phyloP scores from a whole-genome alignment of 192 early-diverging fungal species.

The Rhizophagus prolifer region DNA sequence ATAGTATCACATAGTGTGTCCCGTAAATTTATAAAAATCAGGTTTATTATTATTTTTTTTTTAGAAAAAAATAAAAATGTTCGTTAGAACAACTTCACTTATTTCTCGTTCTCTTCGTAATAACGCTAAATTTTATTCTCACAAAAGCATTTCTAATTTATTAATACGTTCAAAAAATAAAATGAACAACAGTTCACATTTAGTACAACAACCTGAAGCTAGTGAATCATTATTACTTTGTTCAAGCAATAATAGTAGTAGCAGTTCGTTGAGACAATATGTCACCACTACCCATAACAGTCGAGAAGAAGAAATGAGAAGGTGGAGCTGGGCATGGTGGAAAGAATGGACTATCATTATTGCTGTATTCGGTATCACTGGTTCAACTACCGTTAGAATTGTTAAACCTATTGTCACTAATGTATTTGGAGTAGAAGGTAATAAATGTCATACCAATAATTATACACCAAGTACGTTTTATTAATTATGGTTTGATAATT shows the following conservation, averaged over 20 bases:
- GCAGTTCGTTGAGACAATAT: not conserved
- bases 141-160: not conserved
- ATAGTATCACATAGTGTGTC: too few relatives aligned
- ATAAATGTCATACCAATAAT: too few relatives aligned
- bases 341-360: slow-evolving; percentile 32
- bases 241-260: not conserved
- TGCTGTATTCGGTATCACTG: slow-evolving; percentile 43
- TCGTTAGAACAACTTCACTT: not conserved
- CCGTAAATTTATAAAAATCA: too few relatives aligned
- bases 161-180: not conserved
- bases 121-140: not conserved
- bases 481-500: too few relatives aligned
- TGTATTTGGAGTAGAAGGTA: slow-evolving; percentile 28
- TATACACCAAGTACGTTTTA: too few relatives aligned
- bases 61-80: slow-evolving; percentile 3
- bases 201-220: not conserved
- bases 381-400: slow-evolving; percentile 44
- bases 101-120: not conserved
- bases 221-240: not conserved
- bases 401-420: slow-evolving; percentile 39
- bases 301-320: slow-evolving; percentile 13
- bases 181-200: not conserved
- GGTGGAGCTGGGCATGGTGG: slow-evolving; percentile 30
- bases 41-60: too few relatives aligned
- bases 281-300: not conserved